phyloP scores from a whole-genome alignment of 768 basidiomycete species.

The Lactarius vividus region DNA sequence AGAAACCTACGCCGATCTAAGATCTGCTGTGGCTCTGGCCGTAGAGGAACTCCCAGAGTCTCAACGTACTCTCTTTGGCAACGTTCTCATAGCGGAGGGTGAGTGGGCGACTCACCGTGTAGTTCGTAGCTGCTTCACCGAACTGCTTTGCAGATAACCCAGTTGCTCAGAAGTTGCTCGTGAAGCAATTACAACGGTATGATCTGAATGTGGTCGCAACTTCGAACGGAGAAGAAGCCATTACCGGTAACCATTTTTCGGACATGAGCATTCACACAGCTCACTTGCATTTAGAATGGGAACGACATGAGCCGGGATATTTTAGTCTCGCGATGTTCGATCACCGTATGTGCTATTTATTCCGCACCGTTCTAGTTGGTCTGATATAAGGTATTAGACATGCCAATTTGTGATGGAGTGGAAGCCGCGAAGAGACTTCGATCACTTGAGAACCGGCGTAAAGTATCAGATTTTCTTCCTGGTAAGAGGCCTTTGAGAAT shows the following conservation, averaged over 20 bases:
- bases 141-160: slow-evolving; percentile 52
- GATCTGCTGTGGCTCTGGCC: slow-evolving; percentile 41
- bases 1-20: slow-evolving; percentile 39
- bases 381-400: slow-evolving; percentile 44
- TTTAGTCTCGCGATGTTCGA: slow-evolving; percentile 73
- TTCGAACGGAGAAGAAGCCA: slow-evolving; percentile 65
- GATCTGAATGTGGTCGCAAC: slow-evolving; percentile 61
- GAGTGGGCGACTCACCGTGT: slow-evolving; percentile 7
- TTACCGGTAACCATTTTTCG: slow-evolving; percentile 41
- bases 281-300: slow-evolving; percentile 51
- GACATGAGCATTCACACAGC: neutral
- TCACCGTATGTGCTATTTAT: slow-evolving; percentile 47
- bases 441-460: slow-evolving; percentile 55
- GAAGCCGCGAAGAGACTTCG: slow-evolving; percentile 68
- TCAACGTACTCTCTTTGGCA: slow-evolving; percentile 59
- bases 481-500: slow-evolving; percentile 41
- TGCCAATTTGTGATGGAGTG: slow-evolving; percentile 77
- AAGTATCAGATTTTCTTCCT: slow-evolving; percentile 48
- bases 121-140: neutral
- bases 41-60: slow-evolving; percentile 47
- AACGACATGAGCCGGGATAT: slow-evolving; percentile 61
- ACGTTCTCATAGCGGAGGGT: slow-evolving; percentile 74
- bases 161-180: slow-evolving; percentile 62
- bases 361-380: neutral
- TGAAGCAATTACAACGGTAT: slow-evolving; percentile 64